These are phyloP conservation scores for Comarum palustre DNA, from an alignment of 306 rosid species.

Conservation along the genomic window DNA sequence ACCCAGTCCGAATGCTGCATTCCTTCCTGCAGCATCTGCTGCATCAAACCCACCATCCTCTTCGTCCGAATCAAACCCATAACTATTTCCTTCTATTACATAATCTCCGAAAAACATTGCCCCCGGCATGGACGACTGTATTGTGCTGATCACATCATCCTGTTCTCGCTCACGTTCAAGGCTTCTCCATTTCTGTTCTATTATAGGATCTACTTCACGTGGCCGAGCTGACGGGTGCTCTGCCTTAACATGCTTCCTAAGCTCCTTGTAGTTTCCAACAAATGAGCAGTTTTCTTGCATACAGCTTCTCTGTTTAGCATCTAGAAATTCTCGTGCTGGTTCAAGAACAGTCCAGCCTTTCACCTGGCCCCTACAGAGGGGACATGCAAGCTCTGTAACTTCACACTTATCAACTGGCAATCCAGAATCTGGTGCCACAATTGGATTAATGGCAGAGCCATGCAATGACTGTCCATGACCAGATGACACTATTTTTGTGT, in stretches of 20 bases:
- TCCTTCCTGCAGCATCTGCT: slow-evolving; percentile 48
- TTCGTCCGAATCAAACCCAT: slow-evolving; percentile 54
- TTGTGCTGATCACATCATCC: slow-evolving; percentile 93
- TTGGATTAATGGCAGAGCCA: slow-evolving; percentile 38
- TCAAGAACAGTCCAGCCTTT: slow-evolving; percentile 99
- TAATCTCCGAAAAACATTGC: slow-evolving; percentile 93
- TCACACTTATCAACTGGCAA: slow-evolving; percentile 43
- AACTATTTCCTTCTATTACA: slow-evolving; percentile 72
- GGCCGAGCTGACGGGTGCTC: slow-evolving; percentile 91
- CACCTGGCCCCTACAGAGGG: slow-evolving; percentile 79
- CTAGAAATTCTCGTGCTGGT: slow-evolving; percentile 79
- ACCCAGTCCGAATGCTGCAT: slow-evolving; percentile 61
- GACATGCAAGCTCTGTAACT: slow-evolving; percentile 65
- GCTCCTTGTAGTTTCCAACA: slow-evolving; percentile 84
- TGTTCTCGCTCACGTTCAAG: slow-evolving; percentile 91
- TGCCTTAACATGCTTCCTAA: slow-evolving; percentile 67
- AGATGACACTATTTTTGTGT: slow-evolving; percentile 46
- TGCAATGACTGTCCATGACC: slow-evolving; percentile 40
- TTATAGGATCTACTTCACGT: slow-evolving; percentile 73
- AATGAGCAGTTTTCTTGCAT: slow-evolving; percentile 85
- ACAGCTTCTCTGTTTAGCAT: slow-evolving; percentile 80
- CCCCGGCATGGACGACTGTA: slow-evolving; percentile 84
- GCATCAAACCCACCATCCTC: slow-evolving; percentile 54
- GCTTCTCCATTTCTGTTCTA: slow-evolving; percentile 93
- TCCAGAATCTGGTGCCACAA: slow-evolving; percentile 39